These are phyloP conservation scores for Aspergillus nanangensis DNA, from an alignment of 495 filamentous ascomycete species.

Conservation along the genomic window DNA sequence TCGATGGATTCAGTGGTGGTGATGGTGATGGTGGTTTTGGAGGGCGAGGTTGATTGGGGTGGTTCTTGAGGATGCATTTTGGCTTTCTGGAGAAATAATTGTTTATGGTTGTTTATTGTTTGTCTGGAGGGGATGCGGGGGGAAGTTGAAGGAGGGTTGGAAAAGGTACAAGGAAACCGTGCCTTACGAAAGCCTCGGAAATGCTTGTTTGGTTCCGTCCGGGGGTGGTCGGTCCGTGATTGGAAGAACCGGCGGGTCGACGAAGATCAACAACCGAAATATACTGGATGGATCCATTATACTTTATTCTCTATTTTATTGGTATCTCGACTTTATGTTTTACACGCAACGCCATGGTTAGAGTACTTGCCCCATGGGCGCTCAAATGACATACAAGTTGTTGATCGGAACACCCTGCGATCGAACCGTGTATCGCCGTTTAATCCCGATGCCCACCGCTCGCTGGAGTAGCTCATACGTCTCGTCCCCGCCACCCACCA, in stretches of 20 bases:
- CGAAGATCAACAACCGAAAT: no score
- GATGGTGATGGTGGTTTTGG: conserved; percentile 5
- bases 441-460: conserved; percentile 63
- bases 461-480: conserved; percentile 58
- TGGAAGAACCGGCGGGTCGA: no score
- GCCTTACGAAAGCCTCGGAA: background rate
- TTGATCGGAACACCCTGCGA: conserved; percentile 75
- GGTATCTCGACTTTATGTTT: no score
- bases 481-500: conserved; percentile 73
- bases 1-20: conserved; percentile 6
- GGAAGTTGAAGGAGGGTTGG: background rate
- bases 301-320: no score
- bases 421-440: conserved; percentile 72
- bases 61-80: background rate
- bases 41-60: conserved; percentile 1
- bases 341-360: no score
- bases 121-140: background rate
- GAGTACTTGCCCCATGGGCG: background rate
- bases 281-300: no score
- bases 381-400: conserved; percentile 71
- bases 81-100: background rate
- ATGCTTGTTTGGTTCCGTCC: background rate
- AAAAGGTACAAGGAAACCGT: background rate
- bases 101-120: background rate
- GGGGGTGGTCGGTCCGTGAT: background rate